These are phyloP conservation scores for Nosema muscidifuracis DNA, from an alignment of 371 early-diverging fungal genomes.

Conservation along the genomic window DNA sequence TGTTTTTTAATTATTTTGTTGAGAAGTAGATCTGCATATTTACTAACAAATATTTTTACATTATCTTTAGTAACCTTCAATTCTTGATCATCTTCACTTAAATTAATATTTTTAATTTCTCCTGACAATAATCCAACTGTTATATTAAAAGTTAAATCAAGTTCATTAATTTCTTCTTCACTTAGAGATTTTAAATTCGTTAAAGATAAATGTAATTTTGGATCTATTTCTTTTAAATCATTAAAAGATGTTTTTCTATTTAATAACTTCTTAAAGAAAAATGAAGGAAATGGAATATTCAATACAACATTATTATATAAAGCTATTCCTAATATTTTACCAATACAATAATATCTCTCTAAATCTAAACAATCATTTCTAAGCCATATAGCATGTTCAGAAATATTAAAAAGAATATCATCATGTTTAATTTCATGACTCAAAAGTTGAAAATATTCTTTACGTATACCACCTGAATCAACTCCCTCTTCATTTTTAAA, in stretches of 20 bases:
- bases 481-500: constrained; percentile 67
- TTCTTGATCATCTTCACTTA: constrained; percentile 64
- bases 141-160: constrained; percentile 62
- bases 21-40: constrained; percentile 72
- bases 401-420: constrained; percentile 64
- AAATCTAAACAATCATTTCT: constrained; percentile 64
- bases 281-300: constrained; percentile 64
- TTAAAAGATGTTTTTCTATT: constrained; percentile 66
- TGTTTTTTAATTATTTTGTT: constrained; percentile 72
- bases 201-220: constrained; percentile 62
- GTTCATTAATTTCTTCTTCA: constrained; percentile 71
- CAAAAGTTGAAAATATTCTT: constrained; percentile 70
- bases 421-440: constrained; percentile 60
- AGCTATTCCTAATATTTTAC: constrained; percentile 70
- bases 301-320: constrained; percentile 70
- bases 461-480: constrained; percentile 74
- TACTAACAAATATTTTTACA: constrained; percentile 67
- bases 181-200: constrained; percentile 60
- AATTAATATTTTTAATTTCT: constrained; percentile 43
- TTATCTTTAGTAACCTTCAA: constrained; percentile 67
- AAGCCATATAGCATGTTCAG: constrained; percentile 66
- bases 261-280: constrained; percentile 73
- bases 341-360: constrained; percentile 64
- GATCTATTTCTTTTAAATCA: constrained; percentile 67
- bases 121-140: constrained; percentile 9